phyloP scores from a whole-genome alignment of 2,329 filamentous ascomycete genomes.

The Diplodia mutila region DNA sequence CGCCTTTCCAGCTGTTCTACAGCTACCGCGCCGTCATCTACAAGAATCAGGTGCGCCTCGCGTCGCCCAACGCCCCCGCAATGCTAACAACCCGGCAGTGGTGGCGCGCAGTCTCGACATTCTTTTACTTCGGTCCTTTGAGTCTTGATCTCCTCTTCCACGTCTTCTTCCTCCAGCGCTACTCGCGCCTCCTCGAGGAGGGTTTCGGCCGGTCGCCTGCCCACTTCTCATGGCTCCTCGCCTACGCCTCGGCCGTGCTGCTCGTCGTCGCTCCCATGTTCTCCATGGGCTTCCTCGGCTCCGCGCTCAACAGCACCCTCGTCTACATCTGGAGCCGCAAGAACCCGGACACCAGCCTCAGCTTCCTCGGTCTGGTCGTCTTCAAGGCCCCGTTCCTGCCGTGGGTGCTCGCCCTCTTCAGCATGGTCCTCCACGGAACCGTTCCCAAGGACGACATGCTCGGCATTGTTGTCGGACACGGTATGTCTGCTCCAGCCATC shows the following conservation, averaged over 20 bases:
- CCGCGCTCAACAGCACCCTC: slow-evolving; percentile 85
- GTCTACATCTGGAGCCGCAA: slow-evolving; percentile 98
- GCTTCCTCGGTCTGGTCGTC: slow-evolving; percentile 81
- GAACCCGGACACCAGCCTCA: slow-evolving; percentile 88
- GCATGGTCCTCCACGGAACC: slow-evolving; percentile 83
- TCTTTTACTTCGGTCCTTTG: slow-evolving; percentile 95
- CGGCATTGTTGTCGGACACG: slow-evolving; percentile 89
- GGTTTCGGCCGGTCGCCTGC: slow-evolving; percentile 89
- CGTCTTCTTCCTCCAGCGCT: slow-evolving; percentile 97
- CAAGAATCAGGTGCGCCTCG: slow-evolving; percentile 77
- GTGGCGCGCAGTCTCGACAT: slow-evolving; percentile 94
- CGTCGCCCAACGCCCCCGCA: neutral
- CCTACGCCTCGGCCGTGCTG: slow-evolving; percentile 81
- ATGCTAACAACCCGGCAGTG: slow-evolving; percentile 61
- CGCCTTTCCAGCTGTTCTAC: slow-evolving; percentile 95
- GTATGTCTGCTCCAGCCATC: slow-evolving; percentile 43
- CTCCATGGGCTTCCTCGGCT: slow-evolving; percentile 92
- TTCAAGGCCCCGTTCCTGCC: slow-evolving; percentile 95
- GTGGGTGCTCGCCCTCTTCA: slow-evolving; percentile 94
- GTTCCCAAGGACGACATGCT: slow-evolving; percentile 96
- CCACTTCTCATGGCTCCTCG: slow-evolving; percentile 90
- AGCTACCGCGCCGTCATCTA: slow-evolving; percentile 89
- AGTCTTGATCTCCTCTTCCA: slow-evolving; percentile 95
- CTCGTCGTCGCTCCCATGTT: slow-evolving; percentile 83
- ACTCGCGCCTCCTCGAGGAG: slow-evolving; percentile 92